These are phyloP conservation scores for Nitzschia sp. DNA, from an alignment of 108 stramenopile genomes.

Conservation along the genomic window DNA sequence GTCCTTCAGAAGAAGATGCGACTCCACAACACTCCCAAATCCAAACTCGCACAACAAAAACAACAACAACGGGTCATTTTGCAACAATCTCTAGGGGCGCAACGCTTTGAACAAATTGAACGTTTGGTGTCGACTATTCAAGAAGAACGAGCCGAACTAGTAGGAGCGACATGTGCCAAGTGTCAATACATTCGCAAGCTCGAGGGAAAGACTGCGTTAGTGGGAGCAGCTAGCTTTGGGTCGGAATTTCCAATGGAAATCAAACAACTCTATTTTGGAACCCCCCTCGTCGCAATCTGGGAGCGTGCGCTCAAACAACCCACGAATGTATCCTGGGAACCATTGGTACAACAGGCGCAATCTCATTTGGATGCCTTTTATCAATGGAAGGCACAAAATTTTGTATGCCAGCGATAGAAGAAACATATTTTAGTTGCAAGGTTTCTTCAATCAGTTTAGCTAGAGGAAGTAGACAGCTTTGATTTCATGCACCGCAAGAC, in stretches of 20 bases:
- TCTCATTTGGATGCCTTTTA: background rate
- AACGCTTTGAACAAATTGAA: conserved; percentile 1
- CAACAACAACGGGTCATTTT: background rate
- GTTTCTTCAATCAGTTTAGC: too few relatives aligned
- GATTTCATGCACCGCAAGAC: too few relatives aligned
- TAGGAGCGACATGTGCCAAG: conserved; percentile 14
- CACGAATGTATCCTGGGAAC: background rate
- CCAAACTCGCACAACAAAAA: background rate
- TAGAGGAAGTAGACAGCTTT: too few relatives aligned
- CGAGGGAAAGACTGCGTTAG: background rate
- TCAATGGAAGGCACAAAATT: conserved; percentile 9
- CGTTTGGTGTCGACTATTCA: background rate
- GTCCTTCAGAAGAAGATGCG: background rate
- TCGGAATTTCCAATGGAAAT: background rate
- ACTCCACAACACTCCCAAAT: too few relatives aligned
- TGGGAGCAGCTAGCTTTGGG: conserved; percentile 7
- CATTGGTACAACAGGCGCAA: background rate
- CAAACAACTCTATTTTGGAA: conserved; percentile 4
- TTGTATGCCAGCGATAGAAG: conserved; percentile 2
- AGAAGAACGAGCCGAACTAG: background rate
- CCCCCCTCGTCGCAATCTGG: conserved; percentile 7
- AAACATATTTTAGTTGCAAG: too few relatives aligned
- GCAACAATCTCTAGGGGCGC: background rate
- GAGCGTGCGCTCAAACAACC: background rate
- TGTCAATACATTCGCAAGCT: background rate